A percentile compares a stretch with the other conserved stretches of the same genome.
phyloP scores from a whole-genome alignment of 2,329 filamentous ascomycete species.

The Chaetomiaceae sp. region DNA sequence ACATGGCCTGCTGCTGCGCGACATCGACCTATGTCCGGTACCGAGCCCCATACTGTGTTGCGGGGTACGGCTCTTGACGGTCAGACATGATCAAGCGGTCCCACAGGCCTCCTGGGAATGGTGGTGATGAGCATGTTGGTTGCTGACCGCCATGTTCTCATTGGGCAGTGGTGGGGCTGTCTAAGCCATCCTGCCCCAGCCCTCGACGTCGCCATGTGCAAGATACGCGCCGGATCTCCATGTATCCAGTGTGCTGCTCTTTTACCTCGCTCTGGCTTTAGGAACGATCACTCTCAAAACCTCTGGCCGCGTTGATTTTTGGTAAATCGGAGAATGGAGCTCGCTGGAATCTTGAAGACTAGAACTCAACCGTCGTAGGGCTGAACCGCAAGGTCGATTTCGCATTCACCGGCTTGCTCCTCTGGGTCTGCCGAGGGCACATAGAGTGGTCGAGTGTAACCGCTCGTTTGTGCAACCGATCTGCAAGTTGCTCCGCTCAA shows the following conservation, averaged over 20 bases:
- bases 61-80: background rate
- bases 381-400: background rate
- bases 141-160: background rate
- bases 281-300: no score
- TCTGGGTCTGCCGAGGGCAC: background rate
- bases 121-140: background rate
- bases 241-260: no score
- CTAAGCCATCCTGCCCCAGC: no score
- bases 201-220: no score
- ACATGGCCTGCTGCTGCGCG: background rate
- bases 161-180: background rate
- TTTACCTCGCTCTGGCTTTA: no score
- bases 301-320: no score
- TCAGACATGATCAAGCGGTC: background rate
- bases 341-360: no score
- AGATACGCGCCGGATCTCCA: no score
- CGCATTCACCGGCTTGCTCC: background rate
- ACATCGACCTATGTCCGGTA: background rate
- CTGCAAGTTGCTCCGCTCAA: background rate
- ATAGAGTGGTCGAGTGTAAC: background rate
- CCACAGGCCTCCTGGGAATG: no score
- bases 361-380: background rate
- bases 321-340: no score
- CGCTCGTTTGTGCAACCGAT: background rate
- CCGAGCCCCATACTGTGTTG: background rate